Base-by-base conservation (phyloP, 306 rosid genomes). In the Crotalaria pallida region DNA sequence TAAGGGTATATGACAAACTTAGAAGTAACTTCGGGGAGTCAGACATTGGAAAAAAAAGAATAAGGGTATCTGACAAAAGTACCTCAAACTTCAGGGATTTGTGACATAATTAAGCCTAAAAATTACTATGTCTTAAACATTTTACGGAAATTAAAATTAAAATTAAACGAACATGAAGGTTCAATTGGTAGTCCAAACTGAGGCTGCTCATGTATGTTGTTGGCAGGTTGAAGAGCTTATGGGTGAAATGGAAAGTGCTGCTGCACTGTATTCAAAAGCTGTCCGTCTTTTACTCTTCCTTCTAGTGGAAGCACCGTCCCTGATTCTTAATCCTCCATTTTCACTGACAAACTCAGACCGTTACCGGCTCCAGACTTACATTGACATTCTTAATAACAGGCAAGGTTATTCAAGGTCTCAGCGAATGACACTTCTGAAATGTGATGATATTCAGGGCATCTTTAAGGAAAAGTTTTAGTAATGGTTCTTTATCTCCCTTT, bases 221-320 rank as follows among this genome's bases (percentile, higher is more conserved):
- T 84, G 77, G 79, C 87, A 95, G 99, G 99, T 95, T 24, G 96
- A 95, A 27, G 99, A 95, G 82, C 89, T 91, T 66, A 84, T 95
- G 99, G 96, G 92, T 44, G 78, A 82, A 23, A 73, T 88, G 92
- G 96, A 86, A 36, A 84, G 78, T 58, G 99, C 99, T 49, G 75
- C 91, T 45, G 86, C 75, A 26, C 72, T 79, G 70, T 95, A 95
- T 79, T 75, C 93, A 17, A 95, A 87, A 76, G 96, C 97, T 36
- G 93, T 81, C 55, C 80, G 80, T 11, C 72, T 95, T 62, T 58
- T 95, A 70, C 76, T 77, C 49, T 95, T 91, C 77, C 99, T 95
- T 79, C 76, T 89, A 18, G 90, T 82, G 65, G 99, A 95, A 82
- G 99, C 96, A 65, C 96, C 93, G 34, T 91, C 97, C 31, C 92